Evolutionary conservation across 805 yeast genomes (phyloP), one percentile per base, ranked within the genome.

Genomic region (Metschnikowia amazonensis): DNA sequence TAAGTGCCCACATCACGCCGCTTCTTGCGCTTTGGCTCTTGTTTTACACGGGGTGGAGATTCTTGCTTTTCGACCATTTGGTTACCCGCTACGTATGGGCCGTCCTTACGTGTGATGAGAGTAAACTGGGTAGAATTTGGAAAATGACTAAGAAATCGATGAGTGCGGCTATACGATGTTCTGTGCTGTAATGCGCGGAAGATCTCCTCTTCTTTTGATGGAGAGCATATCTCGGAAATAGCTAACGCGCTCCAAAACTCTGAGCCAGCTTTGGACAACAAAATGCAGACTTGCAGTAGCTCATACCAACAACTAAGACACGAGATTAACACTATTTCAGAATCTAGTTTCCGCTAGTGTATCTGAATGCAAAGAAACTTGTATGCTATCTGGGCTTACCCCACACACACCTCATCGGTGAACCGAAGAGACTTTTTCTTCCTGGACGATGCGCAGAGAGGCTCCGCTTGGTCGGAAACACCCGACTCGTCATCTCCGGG

Each of bases 1-100:
- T 82, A 79, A 8, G 58, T 49, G 3, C 72, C 72, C 1, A 58
- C 46, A 10, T 62, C 48, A 17, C 59, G 46, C 25, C 45, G 33
- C 37, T 53, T 53, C 27, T 44, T 46, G 27, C 36, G 43, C 13
- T 40, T 44, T 13, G 45, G 42, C 18, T 35, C 50, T 7, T 37
- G 16, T 14, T 27, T 37, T 10, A n/a, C n/a, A n/a, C 18, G 18
- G 20, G 25, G 20, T 3, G 33, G 33, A 9, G 32, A 14, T 9
- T 27, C 41, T 18, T 37, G 16, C n/a, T 20, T 28, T 18, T 16
- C 38, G 14, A 29, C 41, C 41, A 37, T 37, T 27, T 28, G 38
- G 29, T 23, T 35, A 25, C 13, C 38, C 27, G 2, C 29, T 23
- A 24, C 20, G 23, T 14, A 9, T 23, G 16, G 38, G 38, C n/a